These are phyloP conservation scores for Penicillium ucsense DNA, from an alignment of 495 filamentous ascomycete genomes.

Conservation along the genomic window DNA sequence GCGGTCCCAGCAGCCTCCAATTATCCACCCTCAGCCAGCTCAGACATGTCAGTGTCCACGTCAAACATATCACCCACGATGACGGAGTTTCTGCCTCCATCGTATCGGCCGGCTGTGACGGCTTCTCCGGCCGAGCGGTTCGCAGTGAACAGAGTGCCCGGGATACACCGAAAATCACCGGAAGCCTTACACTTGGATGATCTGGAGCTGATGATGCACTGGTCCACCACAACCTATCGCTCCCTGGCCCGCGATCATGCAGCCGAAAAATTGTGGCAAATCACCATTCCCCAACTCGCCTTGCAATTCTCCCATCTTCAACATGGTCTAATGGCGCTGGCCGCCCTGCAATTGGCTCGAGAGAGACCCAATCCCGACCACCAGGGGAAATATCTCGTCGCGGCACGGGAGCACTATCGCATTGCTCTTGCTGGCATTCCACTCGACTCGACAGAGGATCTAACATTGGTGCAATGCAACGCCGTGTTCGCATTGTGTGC, in stretches of 20 bases:
- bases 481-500: slow-evolving; percentile 39
- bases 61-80: background rate
- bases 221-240: slow-evolving; percentile 35
- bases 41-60: slow-evolving; percentile 1
- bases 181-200: slow-evolving; percentile 19
- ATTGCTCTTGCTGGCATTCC: slow-evolving; percentile 27
- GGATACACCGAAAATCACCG: background rate
- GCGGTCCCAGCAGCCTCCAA: slow-evolving; percentile 10
- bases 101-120: background rate
- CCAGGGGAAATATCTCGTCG: slow-evolving; percentile 18
- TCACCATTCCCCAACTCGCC: slow-evolving; percentile 33
- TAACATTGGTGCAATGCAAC: slow-evolving; percentile 29
- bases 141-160: background rate
- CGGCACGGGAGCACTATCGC: slow-evolving; percentile 28
- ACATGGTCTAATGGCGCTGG: slow-evolving; percentile 41
- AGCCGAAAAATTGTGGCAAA: slow-evolving; percentile 36
- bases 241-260: slow-evolving; percentile 23
- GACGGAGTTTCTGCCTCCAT: slow-evolving; percentile 1
- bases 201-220: slow-evolving; percentile 39
- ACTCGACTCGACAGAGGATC: slow-evolving; percentile 10
- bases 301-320: slow-evolving; percentile 36
- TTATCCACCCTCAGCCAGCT: slow-evolving; percentile 7
- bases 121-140: background rate
- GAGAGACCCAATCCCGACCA: slow-evolving; percentile 4
- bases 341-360: slow-evolving; percentile 35